Conservation (phyloP, 2,329 filamentous ascomycete genomes). For the Fusarium sp. region DNA sequence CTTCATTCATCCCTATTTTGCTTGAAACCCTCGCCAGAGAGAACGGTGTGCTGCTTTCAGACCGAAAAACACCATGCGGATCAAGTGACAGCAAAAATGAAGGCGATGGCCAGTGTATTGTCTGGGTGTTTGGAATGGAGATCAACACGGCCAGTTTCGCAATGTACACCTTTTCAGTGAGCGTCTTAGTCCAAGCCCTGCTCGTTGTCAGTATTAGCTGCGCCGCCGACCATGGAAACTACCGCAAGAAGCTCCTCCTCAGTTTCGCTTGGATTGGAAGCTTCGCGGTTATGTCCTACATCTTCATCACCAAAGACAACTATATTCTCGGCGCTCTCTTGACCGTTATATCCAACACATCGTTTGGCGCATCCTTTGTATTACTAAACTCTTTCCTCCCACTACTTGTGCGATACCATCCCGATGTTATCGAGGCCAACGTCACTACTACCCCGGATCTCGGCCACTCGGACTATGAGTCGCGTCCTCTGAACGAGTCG, state of each 20-base stretch:
- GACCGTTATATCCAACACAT: conserved; percentile 91
- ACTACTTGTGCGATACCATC: conserved; percentile 87
- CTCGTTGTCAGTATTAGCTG: conserved; percentile 96
- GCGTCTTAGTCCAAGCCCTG: conserved; percentile 87
- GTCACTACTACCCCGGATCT: conserved; percentile 47
- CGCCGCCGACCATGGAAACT: conserved; percentile 92
- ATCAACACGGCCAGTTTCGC: conserved; percentile 97
- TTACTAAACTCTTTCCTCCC: conserved; percentile 95
- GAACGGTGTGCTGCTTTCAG: conserved; percentile 85
- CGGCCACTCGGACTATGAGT: conserved; percentile 48
- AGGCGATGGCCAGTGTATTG: conserved; percentile 77
- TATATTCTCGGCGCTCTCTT: conserved; percentile 86
- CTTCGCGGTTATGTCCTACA: conserved; percentile 86
- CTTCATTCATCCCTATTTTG: conserved; percentile 94
- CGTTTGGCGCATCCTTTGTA: conserved; percentile 94
- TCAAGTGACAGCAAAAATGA: conserved; percentile 66
- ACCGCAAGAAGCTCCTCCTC: conserved; percentile 88
- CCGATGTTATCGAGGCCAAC: conserved; percentile 56
- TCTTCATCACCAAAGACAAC: conserved; percentile 77
- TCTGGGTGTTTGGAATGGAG: conserved; percentile 82
- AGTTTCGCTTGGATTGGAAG: conserved; percentile 87
- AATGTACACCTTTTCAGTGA: conserved; percentile 97
- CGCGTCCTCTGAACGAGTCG: conserved; percentile 51
- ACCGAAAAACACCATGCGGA: conserved; percentile 79
- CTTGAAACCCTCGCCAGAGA: conserved; percentile 93